A percentile compares a stretch with the other conserved stretches of the same genome.
phyloP scores from a whole-genome alignment of 1,284 basidiomycete species.

The Acaromyces ingoldii region DNA sequence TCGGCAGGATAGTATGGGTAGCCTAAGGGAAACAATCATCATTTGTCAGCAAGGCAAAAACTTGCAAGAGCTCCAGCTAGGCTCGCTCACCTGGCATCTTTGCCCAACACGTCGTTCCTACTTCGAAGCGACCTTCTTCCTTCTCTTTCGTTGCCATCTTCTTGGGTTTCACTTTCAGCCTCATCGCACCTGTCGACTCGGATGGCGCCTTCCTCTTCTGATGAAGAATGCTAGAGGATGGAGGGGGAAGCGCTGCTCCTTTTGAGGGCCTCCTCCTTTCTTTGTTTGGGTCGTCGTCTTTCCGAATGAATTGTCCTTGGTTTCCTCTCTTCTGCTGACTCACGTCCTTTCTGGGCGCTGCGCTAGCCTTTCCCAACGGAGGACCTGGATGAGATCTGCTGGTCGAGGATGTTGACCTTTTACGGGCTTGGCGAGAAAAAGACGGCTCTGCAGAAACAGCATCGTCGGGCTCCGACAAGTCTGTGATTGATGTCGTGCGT shows the following conservation, averaged over 20 bases:
- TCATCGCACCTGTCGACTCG: background rate
- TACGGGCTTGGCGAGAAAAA: background rate
- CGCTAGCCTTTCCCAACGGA: background rate
- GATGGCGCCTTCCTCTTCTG: conserved; percentile 5
- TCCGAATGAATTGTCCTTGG: background rate
- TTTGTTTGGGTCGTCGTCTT: background rate
- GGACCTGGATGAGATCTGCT: no score
- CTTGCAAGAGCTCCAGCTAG: background rate
- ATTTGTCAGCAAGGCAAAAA: background rate
- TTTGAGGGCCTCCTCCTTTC: no score
- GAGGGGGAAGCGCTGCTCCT: no score
- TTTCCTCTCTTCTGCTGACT: background rate
- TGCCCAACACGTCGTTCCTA: conserved; percentile 7
- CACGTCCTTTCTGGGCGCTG: background rate
- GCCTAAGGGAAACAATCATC: no score
- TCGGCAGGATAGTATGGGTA: conserved; percentile 54
- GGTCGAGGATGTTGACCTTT: no score
- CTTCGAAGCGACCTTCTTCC: conserved; percentile 53
- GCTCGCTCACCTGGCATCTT: conserved; percentile 7
- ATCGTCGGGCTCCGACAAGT: background rate
- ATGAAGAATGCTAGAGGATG: conserved; percentile 7
- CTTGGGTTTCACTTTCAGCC: conserved; percentile 11
- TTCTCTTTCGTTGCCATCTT: conserved; percentile 40
- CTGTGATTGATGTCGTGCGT: background rate
- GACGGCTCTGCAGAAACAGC: background rate